A percentile compares a stretch with the other conserved stretches of the same genome.
Evolutionary conservation across 2,329 filamentous ascomycete species (phyloP).

Genomic region (Mycosphaerella sp.): DNA sequence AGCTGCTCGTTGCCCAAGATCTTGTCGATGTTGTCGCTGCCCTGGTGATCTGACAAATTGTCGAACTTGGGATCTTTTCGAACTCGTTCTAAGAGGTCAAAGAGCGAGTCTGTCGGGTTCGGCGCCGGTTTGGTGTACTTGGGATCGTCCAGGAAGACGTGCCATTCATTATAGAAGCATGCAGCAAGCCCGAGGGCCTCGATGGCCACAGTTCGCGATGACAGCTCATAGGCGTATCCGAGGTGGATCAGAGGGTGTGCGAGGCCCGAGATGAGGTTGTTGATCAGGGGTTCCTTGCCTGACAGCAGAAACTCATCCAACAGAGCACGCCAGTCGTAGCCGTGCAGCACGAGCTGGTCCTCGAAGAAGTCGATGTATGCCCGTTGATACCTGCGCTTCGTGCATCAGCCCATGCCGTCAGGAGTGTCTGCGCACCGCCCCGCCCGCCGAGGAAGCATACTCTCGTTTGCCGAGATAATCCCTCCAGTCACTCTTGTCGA

Average conservation of each 20-base stretch:
- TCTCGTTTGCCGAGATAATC: constrained; percentile 70
- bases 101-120: constrained; percentile 54
- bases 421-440: neutral
- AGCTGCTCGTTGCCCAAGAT: constrained; percentile 66
- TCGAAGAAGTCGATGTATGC: constrained; percentile 95
- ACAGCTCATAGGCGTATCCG: constrained; percentile 86
- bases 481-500: constrained; percentile 77
- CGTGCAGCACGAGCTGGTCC: constrained; percentile 68
- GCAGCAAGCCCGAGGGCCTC: constrained; percentile 71
- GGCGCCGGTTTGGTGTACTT: constrained; percentile 61
- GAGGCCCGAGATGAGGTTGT: constrained; percentile 71
- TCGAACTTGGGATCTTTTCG: constrained; percentile 64
- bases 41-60: constrained; percentile 53
- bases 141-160: constrained; percentile 62
- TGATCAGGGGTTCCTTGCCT: constrained; percentile 69
- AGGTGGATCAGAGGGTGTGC: constrained; percentile 91
- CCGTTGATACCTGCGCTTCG: constrained; percentile 61
- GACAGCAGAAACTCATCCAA: constrained; percentile 69
- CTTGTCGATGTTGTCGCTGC: constrained; percentile 56
- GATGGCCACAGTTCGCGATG: constrained; percentile 77
- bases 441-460: constrained; percentile 35
- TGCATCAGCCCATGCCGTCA: constrained; percentile 3
- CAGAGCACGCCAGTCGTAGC: constrained; percentile 79
- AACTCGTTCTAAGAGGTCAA: constrained; percentile 66
- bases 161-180: constrained; percentile 51